Evolutionary conservation across 108 stramenopile species (phyloP).

Genomic region (Cyclostephanos tholiformis): DNA sequence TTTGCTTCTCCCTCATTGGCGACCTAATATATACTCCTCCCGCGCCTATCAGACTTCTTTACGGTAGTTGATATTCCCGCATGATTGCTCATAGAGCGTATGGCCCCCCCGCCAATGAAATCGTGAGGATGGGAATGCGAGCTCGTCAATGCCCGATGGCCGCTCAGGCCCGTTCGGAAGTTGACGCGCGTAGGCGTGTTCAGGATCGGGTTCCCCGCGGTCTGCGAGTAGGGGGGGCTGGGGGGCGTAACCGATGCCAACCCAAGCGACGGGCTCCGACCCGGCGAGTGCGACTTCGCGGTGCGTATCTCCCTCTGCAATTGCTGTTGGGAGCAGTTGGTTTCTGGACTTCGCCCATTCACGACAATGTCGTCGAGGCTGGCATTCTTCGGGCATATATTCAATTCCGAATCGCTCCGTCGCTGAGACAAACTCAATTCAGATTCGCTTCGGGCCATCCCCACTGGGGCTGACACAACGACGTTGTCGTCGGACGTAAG

Average conservation of each 20-base stretch:
- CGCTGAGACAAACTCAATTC: conserved; percentile 15
- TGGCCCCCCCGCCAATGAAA: conserved; percentile 44
- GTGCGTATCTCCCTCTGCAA: conserved; percentile 28
- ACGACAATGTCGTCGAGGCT: not conserved
- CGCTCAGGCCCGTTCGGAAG: conserved; percentile 80
- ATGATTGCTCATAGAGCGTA: conserved; percentile 69
- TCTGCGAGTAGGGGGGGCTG: conserved; percentile 53
- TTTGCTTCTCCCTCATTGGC: not conserved
- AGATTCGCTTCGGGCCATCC: conserved; percentile 36
- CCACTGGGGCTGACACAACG: conserved; percentile 39
- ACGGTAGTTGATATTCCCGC: conserved; percentile 52
- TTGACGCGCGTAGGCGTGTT: conserved; percentile 56
- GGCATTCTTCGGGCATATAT: not conserved
- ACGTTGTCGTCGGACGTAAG: conserved; percentile 70
- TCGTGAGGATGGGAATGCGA: conserved; percentile 69
- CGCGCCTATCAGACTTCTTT: conserved; percentile 44
- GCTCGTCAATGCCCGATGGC: conserved; percentile 65
- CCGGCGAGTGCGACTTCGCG: conserved; percentile 45
- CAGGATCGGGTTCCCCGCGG: conserved; percentile 49
- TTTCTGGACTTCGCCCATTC: not conserved
- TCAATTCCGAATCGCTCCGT: not conserved
- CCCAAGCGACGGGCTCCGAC: conserved; percentile 14
- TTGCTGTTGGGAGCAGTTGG: conserved; percentile 3
- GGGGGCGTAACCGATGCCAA: conserved; percentile 43
- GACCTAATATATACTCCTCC: conserved; percentile 38